phyloP scores from a whole-genome alignment of 2,329 filamentous ascomycete species.

The Colletotrichum gigasporum region DNA sequence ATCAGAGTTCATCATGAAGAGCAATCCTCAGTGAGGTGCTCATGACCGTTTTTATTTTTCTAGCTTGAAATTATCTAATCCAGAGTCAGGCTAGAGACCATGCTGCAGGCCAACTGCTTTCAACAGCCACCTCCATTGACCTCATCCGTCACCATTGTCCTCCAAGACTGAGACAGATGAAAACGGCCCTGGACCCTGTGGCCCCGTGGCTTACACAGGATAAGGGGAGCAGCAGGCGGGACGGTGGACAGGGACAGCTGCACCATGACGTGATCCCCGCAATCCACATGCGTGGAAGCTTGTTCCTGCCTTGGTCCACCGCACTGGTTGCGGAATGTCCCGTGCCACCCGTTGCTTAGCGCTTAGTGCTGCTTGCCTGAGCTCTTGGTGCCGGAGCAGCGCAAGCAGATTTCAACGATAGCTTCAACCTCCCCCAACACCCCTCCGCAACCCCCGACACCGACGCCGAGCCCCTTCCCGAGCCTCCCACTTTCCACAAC shows the following conservation, averaged over 20 bases:
- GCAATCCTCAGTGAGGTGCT: no score
- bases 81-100: no score
- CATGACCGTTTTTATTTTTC: no score
- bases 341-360: conserved; percentile 16
- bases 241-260: conserved; percentile 12
- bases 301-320: conserved; percentile 29
- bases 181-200: not conserved
- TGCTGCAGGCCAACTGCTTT: no score
- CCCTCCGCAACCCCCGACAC: conserved; percentile 13
- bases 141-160: no score
- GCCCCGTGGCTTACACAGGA: not conserved
- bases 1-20: no score
- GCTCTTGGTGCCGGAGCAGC: conserved; percentile 7
- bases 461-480: not conserved
- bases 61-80: no score
- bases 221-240: not conserved
- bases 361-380: conserved; percentile 7
- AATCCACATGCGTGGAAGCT: conserved; percentile 27
- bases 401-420: conserved; percentile 29
- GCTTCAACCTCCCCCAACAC: conserved; percentile 16
- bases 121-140: no score
- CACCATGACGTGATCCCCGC: conserved; percentile 33
- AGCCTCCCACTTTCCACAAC: not conserved
- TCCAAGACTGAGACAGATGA: not conserved
- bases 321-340: conserved; percentile 3